phyloP scores from a whole-genome alignment of 768 basidiomycete species.

The Leccinum subgranulosum region DNA sequence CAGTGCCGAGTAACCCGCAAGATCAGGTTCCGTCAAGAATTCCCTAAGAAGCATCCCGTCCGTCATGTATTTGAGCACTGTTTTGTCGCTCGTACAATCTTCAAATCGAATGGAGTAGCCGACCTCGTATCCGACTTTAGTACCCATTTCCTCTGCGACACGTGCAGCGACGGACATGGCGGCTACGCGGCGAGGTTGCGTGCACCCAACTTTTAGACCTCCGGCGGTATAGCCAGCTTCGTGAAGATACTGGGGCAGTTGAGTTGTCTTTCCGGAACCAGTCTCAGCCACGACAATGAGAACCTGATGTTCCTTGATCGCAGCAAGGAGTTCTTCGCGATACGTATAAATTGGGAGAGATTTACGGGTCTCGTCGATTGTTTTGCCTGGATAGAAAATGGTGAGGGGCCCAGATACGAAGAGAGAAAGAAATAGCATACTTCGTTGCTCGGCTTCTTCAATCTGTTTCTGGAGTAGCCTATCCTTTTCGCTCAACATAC shows the following conservation, averaged over 20 bases:
- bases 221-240: constrained; percentile 92
- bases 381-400: constrained; percentile 51
- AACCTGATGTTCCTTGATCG: constrained; percentile 88
- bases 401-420: background rate
- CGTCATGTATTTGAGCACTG: constrained; percentile 99
- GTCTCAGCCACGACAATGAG: constrained; percentile 98
- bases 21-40: constrained; percentile 95
- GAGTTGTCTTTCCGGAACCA: constrained; percentile 98
- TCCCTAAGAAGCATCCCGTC: constrained; percentile 98
- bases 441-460: constrained; percentile 86
- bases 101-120: constrained; percentile 99
- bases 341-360: constrained; percentile 89
- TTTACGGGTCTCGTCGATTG: constrained; percentile 92
- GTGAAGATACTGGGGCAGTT: constrained; percentile 96
- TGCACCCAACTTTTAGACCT: constrained; percentile 85
- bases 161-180: constrained; percentile 99
- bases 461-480: constrained; percentile 83
- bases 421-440: constrained; percentile 38
- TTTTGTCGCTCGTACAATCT: constrained; percentile 99
- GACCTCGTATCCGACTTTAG: constrained; percentile 95
- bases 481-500: constrained; percentile 78
- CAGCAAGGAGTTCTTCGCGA: constrained; percentile 84
- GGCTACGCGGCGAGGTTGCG: constrained; percentile 96
- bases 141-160: constrained; percentile 98
- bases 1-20: constrained; percentile 88